A percentile compares a stretch with the other conserved stretches of the same genome.
phyloP scores from a whole-genome alignment of 1,139 yeast genomes.

The Saccharomycopsis crataegensis region DNA sequence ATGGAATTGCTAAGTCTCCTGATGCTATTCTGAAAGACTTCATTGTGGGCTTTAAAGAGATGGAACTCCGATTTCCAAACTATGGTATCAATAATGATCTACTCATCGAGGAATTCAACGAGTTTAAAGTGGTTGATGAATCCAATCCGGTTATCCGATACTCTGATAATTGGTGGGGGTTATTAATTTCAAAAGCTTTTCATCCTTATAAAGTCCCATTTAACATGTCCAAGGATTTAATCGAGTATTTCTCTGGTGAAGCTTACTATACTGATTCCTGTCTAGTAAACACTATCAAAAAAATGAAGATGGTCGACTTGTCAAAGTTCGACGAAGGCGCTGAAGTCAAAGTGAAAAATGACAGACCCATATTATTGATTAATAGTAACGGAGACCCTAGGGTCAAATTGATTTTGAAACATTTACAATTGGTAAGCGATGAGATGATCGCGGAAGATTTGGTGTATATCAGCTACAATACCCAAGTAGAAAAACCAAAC shows the following conservation, averaged over 20 bases:
- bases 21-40: constrained; percentile 26
- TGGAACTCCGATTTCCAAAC: constrained; percentile 41
- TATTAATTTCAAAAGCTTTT: constrained; percentile 39
- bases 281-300: constrained; percentile 39
- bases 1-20: constrained; percentile 38
- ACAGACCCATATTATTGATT: constrained; percentile 33
- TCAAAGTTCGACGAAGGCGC: background rate
- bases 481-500: constrained; percentile 48
- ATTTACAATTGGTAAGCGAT: constrained; percentile 33
- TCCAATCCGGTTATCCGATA: background rate
- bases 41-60: constrained; percentile 27
- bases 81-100: constrained; percentile 43
- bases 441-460: constrained; percentile 32
- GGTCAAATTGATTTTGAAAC: constrained; percentile 36
- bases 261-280: constrained; percentile 52
- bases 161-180: constrained; percentile 53
- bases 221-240: constrained; percentile 33
- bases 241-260: constrained; percentile 41
- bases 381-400: constrained; percentile 58
- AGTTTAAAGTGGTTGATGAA: background rate
- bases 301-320: constrained; percentile 26
- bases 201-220: constrained; percentile 26
- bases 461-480: constrained; percentile 47
- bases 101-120: constrained; percentile 20
- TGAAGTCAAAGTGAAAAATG: constrained; percentile 24